A percentile compares a stretch with the other conserved stretches of the same genome.
Evolutionary conservation across 2,329 filamentous ascomycete genomes (phyloP).

Genomic region (Fusarium sp.): DNA sequence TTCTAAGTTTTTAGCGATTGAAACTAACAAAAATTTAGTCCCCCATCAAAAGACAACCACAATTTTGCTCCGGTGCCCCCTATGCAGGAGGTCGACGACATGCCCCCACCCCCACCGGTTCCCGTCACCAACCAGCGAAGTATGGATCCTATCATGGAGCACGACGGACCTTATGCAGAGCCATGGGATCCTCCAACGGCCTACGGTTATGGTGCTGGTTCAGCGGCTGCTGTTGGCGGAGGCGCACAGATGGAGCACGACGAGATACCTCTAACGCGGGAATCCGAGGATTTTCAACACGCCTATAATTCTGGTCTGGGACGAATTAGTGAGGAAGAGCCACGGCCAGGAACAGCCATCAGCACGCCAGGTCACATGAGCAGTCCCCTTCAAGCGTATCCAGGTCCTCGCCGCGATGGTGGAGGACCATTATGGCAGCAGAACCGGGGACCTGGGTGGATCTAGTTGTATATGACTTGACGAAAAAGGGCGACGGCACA

Average conservation of each 20-base stretch:
- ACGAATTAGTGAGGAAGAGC: slow-evolving; percentile 53
- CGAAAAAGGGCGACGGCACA: slow-evolving; percentile 12
- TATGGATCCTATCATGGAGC: slow-evolving; percentile 36
- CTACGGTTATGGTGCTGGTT: slow-evolving; percentile 43
- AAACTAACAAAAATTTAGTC: slow-evolving; percentile 48
- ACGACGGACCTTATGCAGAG: slow-evolving; percentile 34
- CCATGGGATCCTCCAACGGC: slow-evolving; percentile 36
- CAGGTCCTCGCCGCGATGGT: slow-evolving; percentile 47
- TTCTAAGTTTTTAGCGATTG: slow-evolving; percentile 1
- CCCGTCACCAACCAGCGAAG: slow-evolving; percentile 38
- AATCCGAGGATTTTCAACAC: slow-evolving; percentile 62
- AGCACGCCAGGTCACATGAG: slow-evolving; percentile 40
- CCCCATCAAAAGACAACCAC: slow-evolving; percentile 46
- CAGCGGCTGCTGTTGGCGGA: slow-evolving; percentile 41
- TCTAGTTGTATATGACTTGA: slow-evolving; percentile 55
- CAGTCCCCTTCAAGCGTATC: slow-evolving; percentile 40
- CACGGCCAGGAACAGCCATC: slow-evolving; percentile 42
- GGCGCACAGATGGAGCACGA: slow-evolving; percentile 52
- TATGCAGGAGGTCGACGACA: slow-evolving; percentile 48
- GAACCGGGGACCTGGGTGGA: slow-evolving; percentile 63
- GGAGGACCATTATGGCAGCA: slow-evolving; percentile 68
- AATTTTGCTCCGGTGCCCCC: slow-evolving; percentile 51
- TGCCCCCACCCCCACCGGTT: slow-evolving; percentile 33
- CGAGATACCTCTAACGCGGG: slow-evolving; percentile 58
- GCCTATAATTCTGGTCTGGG: slow-evolving; percentile 60